These are phyloP conservation scores for Zymoseptoria pseudotritici DNA, from an alignment of 2,329 filamentous ascomycete genomes.

Conservation along the genomic window DNA sequence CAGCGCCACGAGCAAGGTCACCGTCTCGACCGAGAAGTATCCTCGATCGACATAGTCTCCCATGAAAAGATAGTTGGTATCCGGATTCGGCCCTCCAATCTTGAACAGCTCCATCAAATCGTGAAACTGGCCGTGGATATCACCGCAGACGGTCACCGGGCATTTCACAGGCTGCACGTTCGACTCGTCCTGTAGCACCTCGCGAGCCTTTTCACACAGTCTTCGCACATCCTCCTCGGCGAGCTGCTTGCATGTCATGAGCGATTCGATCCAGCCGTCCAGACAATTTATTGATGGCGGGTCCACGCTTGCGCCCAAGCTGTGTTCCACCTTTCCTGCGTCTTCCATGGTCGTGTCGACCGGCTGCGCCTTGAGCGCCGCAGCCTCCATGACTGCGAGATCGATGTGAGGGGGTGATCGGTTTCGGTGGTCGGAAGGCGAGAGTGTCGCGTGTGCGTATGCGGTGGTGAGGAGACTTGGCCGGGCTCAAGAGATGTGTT, in stretches of 20 bases:
- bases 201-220: slow-evolving; percentile 95
- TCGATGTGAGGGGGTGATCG: not conserved
- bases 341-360: slow-evolving; percentile 97
- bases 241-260: slow-evolving; percentile 98
- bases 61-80: slow-evolving; percentile 99
- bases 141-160: slow-evolving; percentile 95
- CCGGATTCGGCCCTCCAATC: slow-evolving; percentile 94
- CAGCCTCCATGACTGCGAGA: slow-evolving; percentile 26
- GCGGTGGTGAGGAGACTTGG: not conserved
- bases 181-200: slow-evolving; percentile 94
- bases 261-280: slow-evolving; percentile 95
- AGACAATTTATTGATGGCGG: slow-evolving; percentile 85
- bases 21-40: slow-evolving; percentile 98
- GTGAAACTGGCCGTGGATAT: slow-evolving; percentile 98
- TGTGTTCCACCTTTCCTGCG: slow-evolving; percentile 72
- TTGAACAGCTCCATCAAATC: slow-evolving; percentile 99
- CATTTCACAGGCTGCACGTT: slow-evolving; percentile 99
- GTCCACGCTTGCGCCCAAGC: slow-evolving; percentile 67
- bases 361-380: slow-evolving; percentile 26
- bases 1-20: slow-evolving; percentile 88
- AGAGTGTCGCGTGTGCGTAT: slow-evolving; percentile 1
- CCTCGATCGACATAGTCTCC: slow-evolving; percentile 98
- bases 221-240: slow-evolving; percentile 89
- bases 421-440: not conserved
- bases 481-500: not conserved